Evolutionary conservation across 78 protist genomes (phyloP), one percentile per base, ranked within the genome.

Genomic region (Dictyostelium firmibasis): DNA sequence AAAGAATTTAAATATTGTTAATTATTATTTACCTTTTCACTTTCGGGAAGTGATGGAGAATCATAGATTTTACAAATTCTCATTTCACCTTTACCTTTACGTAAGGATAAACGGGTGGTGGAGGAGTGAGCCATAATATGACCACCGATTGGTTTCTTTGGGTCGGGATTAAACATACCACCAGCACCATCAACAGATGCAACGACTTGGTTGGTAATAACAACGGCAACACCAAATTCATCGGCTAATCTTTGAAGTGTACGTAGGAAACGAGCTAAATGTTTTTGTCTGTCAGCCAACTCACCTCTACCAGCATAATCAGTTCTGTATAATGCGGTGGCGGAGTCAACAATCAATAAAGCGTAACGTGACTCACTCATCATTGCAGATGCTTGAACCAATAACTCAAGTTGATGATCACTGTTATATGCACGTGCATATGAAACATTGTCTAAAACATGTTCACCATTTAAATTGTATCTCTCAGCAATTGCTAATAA

Each of bases 51-150:
- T 81, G 93, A 96, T 9, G 99, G 99, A 5, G 99, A 98, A 85
- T 99, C 99, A 91, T 97, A 99, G 29, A 99, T 69, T 78, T 99
- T 99, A 96, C 99, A 97, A 50, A 99, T 84, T 47, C 99, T 98
- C 10, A 88, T 93, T 83, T 99, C 99, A n/a, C 99, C 99, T 33
- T 98, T 91, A 57, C 99, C 99, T 93, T 99, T 99, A 31, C 99
- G 86, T n/a, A 99, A 85, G 35, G 92, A 97, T 38, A 98, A 91
- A 10, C 99, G 89, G 2, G 99, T 99, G 14, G 99, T 99, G 0
- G 99, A 98, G 0, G 99, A 99, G 85, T 99, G 99, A 1, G 99
- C 99, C 93, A 99, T 98, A 97, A 99, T 99, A 96, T 99, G 97
- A 74, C 99, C 99, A 64, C 99, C 99, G 83, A 99, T 98, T 53